Conservation (phyloP, 202 grass and related monocot genomes). For the Zizania palustris region DNA sequence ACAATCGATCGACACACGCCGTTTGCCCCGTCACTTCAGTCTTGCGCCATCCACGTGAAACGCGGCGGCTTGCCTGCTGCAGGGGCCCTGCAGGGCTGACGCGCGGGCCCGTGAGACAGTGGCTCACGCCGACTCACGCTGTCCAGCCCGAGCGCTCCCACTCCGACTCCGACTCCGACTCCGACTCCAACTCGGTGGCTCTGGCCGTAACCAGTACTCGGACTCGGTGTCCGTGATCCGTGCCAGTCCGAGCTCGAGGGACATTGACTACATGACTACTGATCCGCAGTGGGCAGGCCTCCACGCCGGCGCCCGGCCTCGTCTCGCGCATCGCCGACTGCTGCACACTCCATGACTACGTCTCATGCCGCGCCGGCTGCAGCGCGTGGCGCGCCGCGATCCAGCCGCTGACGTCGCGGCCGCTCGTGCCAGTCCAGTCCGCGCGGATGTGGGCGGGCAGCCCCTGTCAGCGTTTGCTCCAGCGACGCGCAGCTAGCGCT, state of each 20-base stretch:
- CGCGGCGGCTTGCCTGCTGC: no score
- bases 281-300: background rate
- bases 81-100: no score
- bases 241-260: no score
- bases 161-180: no score
- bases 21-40: background rate
- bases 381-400: conserved; percentile 6
- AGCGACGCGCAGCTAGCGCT: background rate
- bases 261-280: background rate
- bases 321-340: conserved; percentile 1
- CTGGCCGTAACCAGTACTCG: no score
- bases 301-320: background rate
- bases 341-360: conserved; percentile 4
- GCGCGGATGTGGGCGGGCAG: background rate
- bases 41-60: background rate
- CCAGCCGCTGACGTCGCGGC: conserved; percentile 6
- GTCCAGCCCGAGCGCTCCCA: no score
- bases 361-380: conserved; percentile 22
- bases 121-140: no score
- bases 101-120: no score
- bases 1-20: conserved; percentile 22
- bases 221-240: no score
- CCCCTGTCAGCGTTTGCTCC: conserved; percentile 11
- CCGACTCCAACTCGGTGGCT: no score
- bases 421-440: background rate